Percentiles rank a stretch among this genome's conserved stretches.
Evolutionary conservation across 345 rosid genomes (phyloP).

Genomic region (Pistacia atlantica): DNA sequence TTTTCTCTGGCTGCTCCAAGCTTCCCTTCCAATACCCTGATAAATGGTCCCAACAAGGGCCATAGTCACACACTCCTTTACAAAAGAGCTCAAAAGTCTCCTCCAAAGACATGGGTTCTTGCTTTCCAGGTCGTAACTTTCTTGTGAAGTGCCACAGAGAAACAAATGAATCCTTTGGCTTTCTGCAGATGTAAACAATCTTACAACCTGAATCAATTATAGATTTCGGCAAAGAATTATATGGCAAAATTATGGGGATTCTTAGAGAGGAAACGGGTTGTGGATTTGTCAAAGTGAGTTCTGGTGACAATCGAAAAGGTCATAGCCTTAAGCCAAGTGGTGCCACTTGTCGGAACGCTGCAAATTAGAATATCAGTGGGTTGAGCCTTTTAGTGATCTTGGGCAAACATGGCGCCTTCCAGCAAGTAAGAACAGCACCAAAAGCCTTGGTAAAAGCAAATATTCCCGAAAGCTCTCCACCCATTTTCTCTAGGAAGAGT

Average conservation of each 20-base stretch:
- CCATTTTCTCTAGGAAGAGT: slow-evolving; percentile 3
- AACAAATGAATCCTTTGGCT: slow-evolving; percentile 12
- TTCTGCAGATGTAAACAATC: slow-evolving; percentile 15
- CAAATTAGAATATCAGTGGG: slow-evolving; percentile 11
- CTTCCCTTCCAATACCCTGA: too few relatives aligned
- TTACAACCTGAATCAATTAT: neutral
- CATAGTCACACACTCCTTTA: too few relatives aligned
- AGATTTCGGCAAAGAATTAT: neutral
- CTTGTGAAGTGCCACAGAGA: neutral
- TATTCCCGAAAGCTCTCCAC: neutral
- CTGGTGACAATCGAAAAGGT: slow-evolving; percentile 20
- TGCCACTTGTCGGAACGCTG: slow-evolving; percentile 9
- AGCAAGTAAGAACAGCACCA: neutral
- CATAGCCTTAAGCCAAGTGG: slow-evolving; percentile 24
- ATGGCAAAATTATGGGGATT: slow-evolving; percentile 9
- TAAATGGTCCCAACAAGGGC: too few relatives aligned
- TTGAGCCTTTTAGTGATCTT: slow-evolving; percentile 11
- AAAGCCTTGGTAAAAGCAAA: neutral
- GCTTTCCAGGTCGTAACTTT: too few relatives aligned
- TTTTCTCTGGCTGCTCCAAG: too few relatives aligned
- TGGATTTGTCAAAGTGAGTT: neutral
- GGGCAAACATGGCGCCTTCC: slow-evolving; percentile 5
- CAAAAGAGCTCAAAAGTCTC: too few relatives aligned
- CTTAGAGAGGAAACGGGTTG: neutral
- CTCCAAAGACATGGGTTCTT: too few relatives aligned